A percentile compares a stretch with the other conserved stretches of the same genome.
These are phyloP conservation scores for Phytophthora pisi DNA, from an alignment of 352 stramenopile species.

Conservation along the genomic window DNA sequence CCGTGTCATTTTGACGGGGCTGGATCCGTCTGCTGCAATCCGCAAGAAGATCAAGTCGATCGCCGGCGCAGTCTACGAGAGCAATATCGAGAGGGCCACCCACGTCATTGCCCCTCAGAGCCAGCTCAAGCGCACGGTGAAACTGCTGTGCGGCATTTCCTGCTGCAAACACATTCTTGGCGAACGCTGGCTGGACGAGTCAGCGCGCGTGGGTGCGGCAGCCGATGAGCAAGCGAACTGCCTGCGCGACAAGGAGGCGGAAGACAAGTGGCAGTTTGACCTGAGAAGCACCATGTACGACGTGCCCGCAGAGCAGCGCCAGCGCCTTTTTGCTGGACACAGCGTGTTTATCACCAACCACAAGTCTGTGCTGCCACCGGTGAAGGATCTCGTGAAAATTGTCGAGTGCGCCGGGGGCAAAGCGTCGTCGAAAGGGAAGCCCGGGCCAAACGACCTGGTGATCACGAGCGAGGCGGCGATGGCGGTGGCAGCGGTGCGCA, in stretches of 20 bases:
- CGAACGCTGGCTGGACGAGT: constrained; percentile 54
- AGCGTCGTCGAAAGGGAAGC: constrained; percentile 37
- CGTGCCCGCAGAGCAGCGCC: constrained; percentile 28
- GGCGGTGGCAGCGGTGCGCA: constrained; percentile 40
- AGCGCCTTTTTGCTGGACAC: constrained; percentile 34
- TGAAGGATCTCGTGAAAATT: constrained; percentile 57
- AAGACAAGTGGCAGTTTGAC: constrained; percentile 61
- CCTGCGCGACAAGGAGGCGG: constrained; percentile 43
- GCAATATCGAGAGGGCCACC: constrained; percentile 47
- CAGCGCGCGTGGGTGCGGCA: constrained; percentile 31
- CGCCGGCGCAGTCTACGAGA: constrained; percentile 46
- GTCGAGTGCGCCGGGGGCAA: constrained; percentile 54
- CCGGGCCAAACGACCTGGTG: constrained; percentile 41
- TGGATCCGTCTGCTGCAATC: constrained; percentile 46
- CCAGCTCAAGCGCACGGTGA: constrained; percentile 62
- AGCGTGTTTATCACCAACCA: constrained; percentile 59
- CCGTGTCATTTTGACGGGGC: constrained; percentile 53
- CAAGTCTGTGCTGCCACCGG: constrained; percentile 56
- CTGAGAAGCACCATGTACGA: constrained; percentile 55
- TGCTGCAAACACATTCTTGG: constrained; percentile 58
- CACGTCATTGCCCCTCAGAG: constrained; percentile 53
- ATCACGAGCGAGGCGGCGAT: constrained; percentile 50
- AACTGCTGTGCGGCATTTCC: constrained; percentile 62
- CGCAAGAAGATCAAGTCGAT: constrained; percentile 56
- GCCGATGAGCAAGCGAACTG: constrained; percentile 49